Percentiles rank a stretch among this genome's conserved stretches.
phyloP scores from a whole-genome alignment of 2,329 filamentous ascomycete genomes.

The Penicillium paneum region DNA sequence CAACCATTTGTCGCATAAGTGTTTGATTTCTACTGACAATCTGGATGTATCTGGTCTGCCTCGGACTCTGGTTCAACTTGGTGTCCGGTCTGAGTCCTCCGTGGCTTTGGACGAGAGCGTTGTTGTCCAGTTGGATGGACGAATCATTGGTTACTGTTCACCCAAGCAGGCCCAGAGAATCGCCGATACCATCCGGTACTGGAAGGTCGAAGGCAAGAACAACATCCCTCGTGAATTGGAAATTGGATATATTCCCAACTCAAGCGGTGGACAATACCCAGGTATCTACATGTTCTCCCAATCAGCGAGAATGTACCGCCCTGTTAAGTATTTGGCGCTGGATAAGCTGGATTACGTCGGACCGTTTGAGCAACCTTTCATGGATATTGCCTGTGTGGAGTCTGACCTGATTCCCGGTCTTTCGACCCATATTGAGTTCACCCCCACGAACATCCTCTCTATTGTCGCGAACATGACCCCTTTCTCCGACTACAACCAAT shows the following conservation, averaged over 20 bases:
- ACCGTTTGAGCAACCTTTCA: slow-evolving; percentile 93
- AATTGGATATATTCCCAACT: slow-evolving; percentile 85
- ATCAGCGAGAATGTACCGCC: slow-evolving; percentile 80
- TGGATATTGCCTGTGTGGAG: slow-evolving; percentile 93
- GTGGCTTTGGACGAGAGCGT: slow-evolving; percentile 80
- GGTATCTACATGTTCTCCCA: slow-evolving; percentile 91
- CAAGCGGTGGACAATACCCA: slow-evolving; percentile 89
- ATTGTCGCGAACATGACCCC: slow-evolving; percentile 98
- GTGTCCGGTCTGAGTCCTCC: slow-evolving; percentile 71
- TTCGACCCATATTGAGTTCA: slow-evolving; percentile 89
- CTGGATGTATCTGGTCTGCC: slow-evolving; percentile 74
- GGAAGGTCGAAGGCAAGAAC: slow-evolving; percentile 88
- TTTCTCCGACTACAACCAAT: slow-evolving; percentile 98
- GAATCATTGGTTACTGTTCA: slow-evolving; percentile 84
- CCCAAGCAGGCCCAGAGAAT: slow-evolving; percentile 78
- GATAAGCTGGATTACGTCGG: slow-evolving; percentile 85
- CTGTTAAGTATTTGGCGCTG: slow-evolving; percentile 86
- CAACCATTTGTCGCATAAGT: slow-evolving; percentile 94
- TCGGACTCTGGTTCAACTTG: slow-evolving; percentile 71
- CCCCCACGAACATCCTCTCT: slow-evolving; percentile 93
- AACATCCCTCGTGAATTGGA: slow-evolving; percentile 79
- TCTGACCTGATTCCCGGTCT: slow-evolving; percentile 82
- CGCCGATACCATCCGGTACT: slow-evolving; percentile 82
- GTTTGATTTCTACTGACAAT: slow-evolving; percentile 74
- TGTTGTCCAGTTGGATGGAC: slow-evolving; percentile 84